These are phyloP conservation scores for Gossypium davidsonii DNA, from an alignment of 441 rosid genomes.

Conservation along the genomic window DNA sequence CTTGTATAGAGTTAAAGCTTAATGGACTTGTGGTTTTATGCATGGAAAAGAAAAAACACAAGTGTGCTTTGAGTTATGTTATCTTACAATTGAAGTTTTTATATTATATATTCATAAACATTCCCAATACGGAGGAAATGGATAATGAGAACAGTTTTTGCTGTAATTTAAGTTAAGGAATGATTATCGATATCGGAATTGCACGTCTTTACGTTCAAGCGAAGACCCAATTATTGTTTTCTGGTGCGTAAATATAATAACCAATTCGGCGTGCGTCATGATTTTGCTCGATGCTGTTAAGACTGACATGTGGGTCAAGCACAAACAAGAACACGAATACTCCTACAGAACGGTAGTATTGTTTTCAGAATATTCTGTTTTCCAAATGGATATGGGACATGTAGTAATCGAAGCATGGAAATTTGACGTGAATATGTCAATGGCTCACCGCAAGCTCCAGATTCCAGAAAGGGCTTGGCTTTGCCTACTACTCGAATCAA, in stretches of 20 bases:
- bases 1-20: neutral
- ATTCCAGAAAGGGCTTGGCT: neutral
- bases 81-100: neutral
- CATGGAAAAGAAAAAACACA: neutral
- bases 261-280: no score
- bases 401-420: neutral
- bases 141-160: no score
- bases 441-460: neutral
- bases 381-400: no score
- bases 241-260: no score
- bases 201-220: no score
- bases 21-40: neutral
- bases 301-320: no score
- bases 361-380: neutral
- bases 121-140: no score
- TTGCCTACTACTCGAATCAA: neutral
- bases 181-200: no score
- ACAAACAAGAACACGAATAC: neutral
- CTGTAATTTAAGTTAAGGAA: no score
- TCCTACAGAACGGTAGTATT: neutral
- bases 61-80: neutral
- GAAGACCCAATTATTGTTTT: no score
- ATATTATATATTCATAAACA: no score
- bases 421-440: neutral
- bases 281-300: no score